Percentiles rank a stretch among this genome's conserved stretches.
phyloP scores from a whole-genome alignment of 2,329 filamentous ascomycete genomes.

The Dactylellina parvicollis region DNA sequence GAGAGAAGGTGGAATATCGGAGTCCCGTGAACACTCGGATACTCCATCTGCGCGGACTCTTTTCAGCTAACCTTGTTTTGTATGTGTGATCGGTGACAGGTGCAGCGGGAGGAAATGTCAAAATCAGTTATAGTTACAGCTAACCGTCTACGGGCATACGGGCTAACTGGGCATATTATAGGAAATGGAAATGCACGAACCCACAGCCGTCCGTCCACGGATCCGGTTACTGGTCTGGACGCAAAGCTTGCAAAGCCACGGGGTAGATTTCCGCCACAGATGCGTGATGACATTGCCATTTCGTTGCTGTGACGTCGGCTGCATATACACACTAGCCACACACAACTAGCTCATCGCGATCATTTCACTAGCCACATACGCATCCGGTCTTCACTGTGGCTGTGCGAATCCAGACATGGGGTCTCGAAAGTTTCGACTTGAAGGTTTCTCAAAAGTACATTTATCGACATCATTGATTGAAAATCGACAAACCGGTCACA shows the following conservation, averaged over 20 bases:
- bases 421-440: too few species aligned
- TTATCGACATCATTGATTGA: too few species aligned
- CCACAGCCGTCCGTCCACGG: background rate
- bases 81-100: conserved; percentile 8
- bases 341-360: background rate
- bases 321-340: conserved; percentile 3
- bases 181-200: too few species aligned
- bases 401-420: too few species aligned
- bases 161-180: conserved; percentile 14
- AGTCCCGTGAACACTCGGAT: background rate
- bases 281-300: conserved; percentile 20
- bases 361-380: background rate
- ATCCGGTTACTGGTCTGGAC: too few species aligned
- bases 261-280: conserved; percentile 29
- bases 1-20: background rate
- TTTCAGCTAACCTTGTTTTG: background rate
- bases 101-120: conserved; percentile 9
- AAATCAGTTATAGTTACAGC: background rate
- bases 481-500: too few species aligned
- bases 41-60: too few species aligned
- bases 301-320: conserved; percentile 33
- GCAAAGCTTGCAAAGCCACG: too few species aligned
- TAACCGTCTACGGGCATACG: conserved; percentile 1
- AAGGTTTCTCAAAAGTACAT: too few species aligned
- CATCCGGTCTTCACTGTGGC: background rate